A percentile compares a stretch with the other conserved stretches of the same genome.
Evolutionary conservation across 805 yeast species (phyloP).

Genomic region (Cyberlindnera sargentensis): DNA sequence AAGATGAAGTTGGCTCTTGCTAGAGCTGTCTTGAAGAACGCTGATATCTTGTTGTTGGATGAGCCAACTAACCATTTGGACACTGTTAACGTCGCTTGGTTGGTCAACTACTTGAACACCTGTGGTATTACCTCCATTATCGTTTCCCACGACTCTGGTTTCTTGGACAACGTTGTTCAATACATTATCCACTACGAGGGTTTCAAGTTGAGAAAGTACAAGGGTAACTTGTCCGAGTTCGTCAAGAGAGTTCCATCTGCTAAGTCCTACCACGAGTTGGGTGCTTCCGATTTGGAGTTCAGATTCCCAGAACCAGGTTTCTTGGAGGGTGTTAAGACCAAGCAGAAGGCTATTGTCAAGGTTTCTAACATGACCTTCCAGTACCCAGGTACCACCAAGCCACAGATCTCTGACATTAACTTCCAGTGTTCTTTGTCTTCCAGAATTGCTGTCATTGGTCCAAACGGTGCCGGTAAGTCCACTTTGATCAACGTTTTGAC

Average conservation of each 20-base stretch:
- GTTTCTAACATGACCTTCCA: constrained; percentile 79
- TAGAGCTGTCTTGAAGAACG: constrained; percentile 96
- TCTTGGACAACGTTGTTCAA: constrained; percentile 91
- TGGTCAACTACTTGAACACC: constrained; percentile 75
- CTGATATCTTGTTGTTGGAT: constrained; percentile 88
- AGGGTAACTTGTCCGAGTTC: constrained; percentile 90
- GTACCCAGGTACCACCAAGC: constrained; percentile 85
- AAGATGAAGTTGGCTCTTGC: constrained; percentile 97
- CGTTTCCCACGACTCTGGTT: constrained; percentile 97
- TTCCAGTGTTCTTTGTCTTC: constrained; percentile 93
- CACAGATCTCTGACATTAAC: constrained; percentile 71
- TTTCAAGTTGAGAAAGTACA: constrained; percentile 89
- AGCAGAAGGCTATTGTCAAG: constrained; percentile 88
- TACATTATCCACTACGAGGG: constrained; percentile 95
- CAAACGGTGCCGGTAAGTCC: constrained; percentile 98
- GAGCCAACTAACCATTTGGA: constrained; percentile 99
- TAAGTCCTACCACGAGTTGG: constrained; percentile 87
- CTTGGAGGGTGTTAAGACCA: constrained; percentile 93
- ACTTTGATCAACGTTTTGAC: constrained; percentile 90
- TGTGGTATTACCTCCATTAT: constrained; percentile 93
- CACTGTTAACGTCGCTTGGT: constrained; percentile 89
- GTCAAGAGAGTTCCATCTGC: constrained; percentile 94
- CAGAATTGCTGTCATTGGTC: constrained; percentile 93
- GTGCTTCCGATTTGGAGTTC: constrained; percentile 92
- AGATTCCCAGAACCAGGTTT: constrained; percentile 98